Evolutionary conservation across 768 basidiomycete species (phyloP).

Genomic region (Boletus rubroflammeus): DNA sequence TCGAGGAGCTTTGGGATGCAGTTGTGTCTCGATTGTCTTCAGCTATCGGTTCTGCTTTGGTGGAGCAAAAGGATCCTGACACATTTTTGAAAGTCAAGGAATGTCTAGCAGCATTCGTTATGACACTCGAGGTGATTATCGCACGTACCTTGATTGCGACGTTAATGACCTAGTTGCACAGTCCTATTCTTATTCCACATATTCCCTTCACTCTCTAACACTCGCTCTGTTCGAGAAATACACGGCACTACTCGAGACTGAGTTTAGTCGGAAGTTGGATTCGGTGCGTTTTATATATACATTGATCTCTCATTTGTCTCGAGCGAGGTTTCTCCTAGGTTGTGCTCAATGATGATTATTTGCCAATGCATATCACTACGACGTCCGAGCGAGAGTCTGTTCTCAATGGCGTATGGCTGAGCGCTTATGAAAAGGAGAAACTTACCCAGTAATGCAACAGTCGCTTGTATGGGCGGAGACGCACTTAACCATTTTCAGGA

Average conservation of each 20-base stretch:
- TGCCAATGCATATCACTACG: conserved; percentile 74
- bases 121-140: conserved; percentile 78
- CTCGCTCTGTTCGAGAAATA: conserved; percentile 91
- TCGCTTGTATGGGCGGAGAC: background rate
- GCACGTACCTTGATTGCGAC: background rate
- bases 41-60: conserved; percentile 70
- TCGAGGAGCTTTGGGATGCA: conserved; percentile 94
- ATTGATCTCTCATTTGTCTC: background rate
- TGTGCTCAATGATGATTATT: conserved; percentile 81
- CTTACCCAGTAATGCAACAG: conserved; percentile 44
- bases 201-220: conserved; percentile 77
- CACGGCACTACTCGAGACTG: conserved; percentile 70
- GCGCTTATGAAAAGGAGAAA: conserved; percentile 57
- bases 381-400: conserved; percentile 65
- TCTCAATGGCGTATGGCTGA: conserved; percentile 82
- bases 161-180: conserved; percentile 29
- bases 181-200: conserved; percentile 85
- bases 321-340: conserved; percentile 46
- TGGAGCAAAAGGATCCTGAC: conserved; percentile 74
- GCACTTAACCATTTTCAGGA: conserved; percentile 38
- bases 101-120: conserved; percentile 77
- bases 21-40: conserved; percentile 70
- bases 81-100: conserved; percentile 82
- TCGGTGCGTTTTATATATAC: conserved; percentile 44
- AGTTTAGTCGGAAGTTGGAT: conserved; percentile 81